phyloP scores from a whole-genome alignment of 176 grass and related monocot species.

The Poa pratensis region DNA sequence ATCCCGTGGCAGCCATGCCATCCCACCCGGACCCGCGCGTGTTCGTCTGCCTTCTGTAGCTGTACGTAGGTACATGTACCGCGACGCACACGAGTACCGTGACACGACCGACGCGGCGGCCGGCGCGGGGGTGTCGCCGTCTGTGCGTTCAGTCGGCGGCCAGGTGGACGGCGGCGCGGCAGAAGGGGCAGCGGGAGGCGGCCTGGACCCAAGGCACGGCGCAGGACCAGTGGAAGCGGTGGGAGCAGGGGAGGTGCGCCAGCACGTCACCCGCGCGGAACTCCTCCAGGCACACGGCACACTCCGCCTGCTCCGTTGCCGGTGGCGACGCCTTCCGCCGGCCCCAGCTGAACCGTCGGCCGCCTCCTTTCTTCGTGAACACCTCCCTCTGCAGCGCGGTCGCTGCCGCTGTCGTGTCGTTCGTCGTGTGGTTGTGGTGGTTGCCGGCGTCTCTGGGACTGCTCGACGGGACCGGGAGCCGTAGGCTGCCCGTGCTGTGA shows the following conservation, averaged over 20 bases:
- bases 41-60: background rate
- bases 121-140: too few relatives aligned
- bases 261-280: conserved; percentile 65
- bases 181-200: conserved; percentile 73
- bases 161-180: conserved; percentile 56
- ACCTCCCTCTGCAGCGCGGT: conserved; percentile 56
- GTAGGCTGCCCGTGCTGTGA: conserved; percentile 52
- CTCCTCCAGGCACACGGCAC: conserved; percentile 90
- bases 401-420: background rate
- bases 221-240: conserved; percentile 92
- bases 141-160: background rate
- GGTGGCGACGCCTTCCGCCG: conserved; percentile 36
- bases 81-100: background rate
- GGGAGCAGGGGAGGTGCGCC: conserved; percentile 72
- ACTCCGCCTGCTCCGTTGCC: conserved; percentile 43
- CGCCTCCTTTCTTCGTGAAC: conserved; percentile 26
- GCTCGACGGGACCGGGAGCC: background rate
- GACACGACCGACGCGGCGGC: background rate
- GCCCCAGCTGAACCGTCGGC: conserved; percentile 55
- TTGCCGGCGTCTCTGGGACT: background rate
- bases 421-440: background rate
- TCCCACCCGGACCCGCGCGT: too few relatives aligned
- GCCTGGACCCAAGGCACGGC: conserved; percentile 77
- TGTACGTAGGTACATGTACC: background rate
- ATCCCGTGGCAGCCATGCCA: background rate